phyloP scores from a whole-genome alignment of 192 early-diverging fungal species.

The Backusella parvicylindrica region DNA sequence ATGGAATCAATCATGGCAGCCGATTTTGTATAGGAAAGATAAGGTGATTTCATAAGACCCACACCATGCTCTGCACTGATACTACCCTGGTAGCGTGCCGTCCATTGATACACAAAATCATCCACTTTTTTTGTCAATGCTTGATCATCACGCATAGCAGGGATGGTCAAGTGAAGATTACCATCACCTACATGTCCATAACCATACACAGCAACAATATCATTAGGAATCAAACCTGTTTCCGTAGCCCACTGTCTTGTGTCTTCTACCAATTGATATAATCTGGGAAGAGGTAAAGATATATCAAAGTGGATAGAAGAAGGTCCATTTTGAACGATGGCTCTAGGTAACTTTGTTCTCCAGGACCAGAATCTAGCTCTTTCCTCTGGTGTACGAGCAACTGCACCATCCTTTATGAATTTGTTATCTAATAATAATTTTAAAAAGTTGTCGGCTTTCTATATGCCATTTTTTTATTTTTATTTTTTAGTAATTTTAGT shows the following conservation, averaged over 20 bases:
- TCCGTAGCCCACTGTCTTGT: conserved; percentile 58
- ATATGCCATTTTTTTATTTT: neutral
- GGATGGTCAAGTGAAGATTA: conserved; percentile 91
- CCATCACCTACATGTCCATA: conserved; percentile 97
- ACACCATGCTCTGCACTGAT: conserved; percentile 90
- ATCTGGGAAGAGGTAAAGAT: conserved; percentile 74
- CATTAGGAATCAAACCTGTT: conserved; percentile 50
- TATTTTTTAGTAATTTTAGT: neutral
- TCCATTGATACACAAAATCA: conserved; percentile 87
- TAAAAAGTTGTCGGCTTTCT: conserved; percentile 72
- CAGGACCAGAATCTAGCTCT: conserved; percentile 77
- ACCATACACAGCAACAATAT: conserved; percentile 70
- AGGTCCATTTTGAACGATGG: conserved; percentile 75
- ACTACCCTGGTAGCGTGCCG: conserved; percentile 55
- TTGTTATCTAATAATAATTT: conserved; percentile 68
- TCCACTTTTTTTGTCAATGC: conserved; percentile 57
- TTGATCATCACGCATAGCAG: conserved; percentile 38
- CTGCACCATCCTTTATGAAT: conserved; percentile 75
- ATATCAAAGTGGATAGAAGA: conserved; percentile 95
- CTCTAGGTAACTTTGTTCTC: conserved; percentile 91
- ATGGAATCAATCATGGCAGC: conserved; percentile 65
- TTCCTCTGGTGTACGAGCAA: conserved; percentile 75
- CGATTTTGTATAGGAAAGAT: conserved; percentile 67
- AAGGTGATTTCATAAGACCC: conserved; percentile 64
- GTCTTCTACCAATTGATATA: conserved; percentile 81